Conservation (phyloP, 139 green algal species). For the Auxenochlorella pyrenoidosa region DNA sequence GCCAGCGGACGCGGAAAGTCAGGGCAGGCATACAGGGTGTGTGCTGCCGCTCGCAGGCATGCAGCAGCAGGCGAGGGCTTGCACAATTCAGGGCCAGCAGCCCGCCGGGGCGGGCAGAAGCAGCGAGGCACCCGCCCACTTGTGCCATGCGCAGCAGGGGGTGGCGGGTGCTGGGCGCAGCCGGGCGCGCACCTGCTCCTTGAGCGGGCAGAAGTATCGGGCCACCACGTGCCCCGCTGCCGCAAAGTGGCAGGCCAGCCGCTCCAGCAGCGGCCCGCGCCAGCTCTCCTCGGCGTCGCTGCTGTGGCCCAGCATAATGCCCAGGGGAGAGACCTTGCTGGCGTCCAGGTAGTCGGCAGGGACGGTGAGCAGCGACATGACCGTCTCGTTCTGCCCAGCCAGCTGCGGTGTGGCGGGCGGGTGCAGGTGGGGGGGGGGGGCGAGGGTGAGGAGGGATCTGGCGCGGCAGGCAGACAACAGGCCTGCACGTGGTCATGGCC, state of each 20-base stretch:
- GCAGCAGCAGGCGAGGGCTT: no score
- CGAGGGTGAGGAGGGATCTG: background rate
- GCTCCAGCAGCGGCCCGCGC: constrained; percentile 12
- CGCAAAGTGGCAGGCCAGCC: constrained; percentile 5
- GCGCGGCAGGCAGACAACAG: background rate
- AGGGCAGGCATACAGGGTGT: no score
- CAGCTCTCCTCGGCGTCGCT: constrained; percentile 54
- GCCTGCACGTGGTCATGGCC: no score
- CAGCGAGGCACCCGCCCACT: no score
- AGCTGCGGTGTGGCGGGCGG: constrained; percentile 29
- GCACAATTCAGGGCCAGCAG: no score
- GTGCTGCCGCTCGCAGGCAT: no score
- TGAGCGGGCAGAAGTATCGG: constrained; percentile 65
- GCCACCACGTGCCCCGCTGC: constrained; percentile 65
- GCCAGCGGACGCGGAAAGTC: no score
- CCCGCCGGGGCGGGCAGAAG: no score
- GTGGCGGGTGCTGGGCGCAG: no score
- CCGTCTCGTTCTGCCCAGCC: constrained; percentile 54
- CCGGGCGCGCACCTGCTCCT: constrained; percentile 49
- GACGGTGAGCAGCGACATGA: constrained; percentile 41
- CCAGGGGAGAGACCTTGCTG: constrained; percentile 35
- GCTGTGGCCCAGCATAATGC: constrained; percentile 75
- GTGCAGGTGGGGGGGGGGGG: background rate
- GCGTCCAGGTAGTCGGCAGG: constrained; percentile 34
- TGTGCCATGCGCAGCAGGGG: no score